Conservation (phyloP, 2,329 filamentous ascomycete species). For the Fusarium sp. region DNA sequence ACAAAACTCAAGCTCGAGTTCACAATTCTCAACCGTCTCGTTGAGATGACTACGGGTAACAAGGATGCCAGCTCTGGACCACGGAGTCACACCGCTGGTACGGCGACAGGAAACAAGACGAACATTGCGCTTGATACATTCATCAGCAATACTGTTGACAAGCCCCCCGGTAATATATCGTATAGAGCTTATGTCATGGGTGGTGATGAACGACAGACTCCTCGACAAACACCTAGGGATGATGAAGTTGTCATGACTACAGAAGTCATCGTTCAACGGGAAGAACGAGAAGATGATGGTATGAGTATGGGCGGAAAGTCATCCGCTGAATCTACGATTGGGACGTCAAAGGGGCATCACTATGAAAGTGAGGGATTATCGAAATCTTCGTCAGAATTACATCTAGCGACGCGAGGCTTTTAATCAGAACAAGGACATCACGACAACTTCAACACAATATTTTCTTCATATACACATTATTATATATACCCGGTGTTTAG, state of each 20-base stretch:
- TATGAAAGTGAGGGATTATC: constrained; percentile 33
- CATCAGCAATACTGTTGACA: constrained; percentile 18
- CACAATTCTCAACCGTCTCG: constrained; percentile 52
- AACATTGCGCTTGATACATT: constrained; percentile 37
- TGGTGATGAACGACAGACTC: constrained; percentile 23
- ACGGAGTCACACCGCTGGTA: constrained; percentile 27
- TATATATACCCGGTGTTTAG: constrained; percentile 24
- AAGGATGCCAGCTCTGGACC: constrained; percentile 40
- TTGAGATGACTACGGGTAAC: constrained; percentile 45
- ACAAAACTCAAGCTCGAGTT: constrained; percentile 54
- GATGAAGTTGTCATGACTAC: constrained; percentile 42
- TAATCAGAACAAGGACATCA: neutral
- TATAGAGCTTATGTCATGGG: constrained; percentile 41
- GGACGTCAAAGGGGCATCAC: constrained; percentile 1
- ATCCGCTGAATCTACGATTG: constrained; percentile 22
- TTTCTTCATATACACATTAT: neutral
- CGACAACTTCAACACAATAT: neutral
- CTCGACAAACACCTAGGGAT: neutral
- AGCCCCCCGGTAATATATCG: constrained; percentile 21
- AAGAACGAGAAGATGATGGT: constrained; percentile 32
- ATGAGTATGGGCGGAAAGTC: constrained; percentile 33
- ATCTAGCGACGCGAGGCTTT: constrained; percentile 37
- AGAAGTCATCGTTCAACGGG: constrained; percentile 34
- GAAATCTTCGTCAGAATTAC: constrained; percentile 42
- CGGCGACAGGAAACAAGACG: constrained; percentile 14